Evolutionary conservation across 768 basidiomycete species (phyloP).

Genomic region (Dendrothele bispora): DNA sequence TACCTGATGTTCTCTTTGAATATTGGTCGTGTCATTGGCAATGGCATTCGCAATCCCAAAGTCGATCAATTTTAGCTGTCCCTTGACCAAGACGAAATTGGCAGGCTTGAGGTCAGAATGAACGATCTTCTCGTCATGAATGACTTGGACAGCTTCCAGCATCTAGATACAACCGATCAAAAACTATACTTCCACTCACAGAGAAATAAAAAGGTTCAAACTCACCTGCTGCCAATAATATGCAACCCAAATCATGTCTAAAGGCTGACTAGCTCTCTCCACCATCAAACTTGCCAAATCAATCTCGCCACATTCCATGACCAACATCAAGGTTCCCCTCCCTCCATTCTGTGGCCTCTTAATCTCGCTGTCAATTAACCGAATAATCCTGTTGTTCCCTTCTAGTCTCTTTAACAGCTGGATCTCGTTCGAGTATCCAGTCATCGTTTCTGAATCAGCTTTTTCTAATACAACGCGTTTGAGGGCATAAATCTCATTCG

Average conservation of each 20-base stretch:
- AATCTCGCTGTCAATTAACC: slow-evolving; percentile 88
- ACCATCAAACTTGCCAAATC: slow-evolving; percentile 83
- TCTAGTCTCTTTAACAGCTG: slow-evolving; percentile 89
- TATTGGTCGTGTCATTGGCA: slow-evolving; percentile 97
- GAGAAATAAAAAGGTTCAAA: background rate
- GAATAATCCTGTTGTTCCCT: slow-evolving; percentile 91
- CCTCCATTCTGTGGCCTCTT: slow-evolving; percentile 67
- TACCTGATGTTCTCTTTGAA: slow-evolving; percentile 94
- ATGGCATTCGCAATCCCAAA: slow-evolving; percentile 99
- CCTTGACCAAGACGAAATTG: slow-evolving; percentile 95
- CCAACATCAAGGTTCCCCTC: slow-evolving; percentile 76
- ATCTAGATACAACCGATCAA: slow-evolving; percentile 56
- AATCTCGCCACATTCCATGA: slow-evolving; percentile 97
- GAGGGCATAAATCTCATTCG: slow-evolving; percentile 81
- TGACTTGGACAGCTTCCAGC: slow-evolving; percentile 97
- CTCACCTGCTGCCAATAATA: slow-evolving; percentile 96
- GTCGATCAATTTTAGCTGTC: slow-evolving; percentile 95
- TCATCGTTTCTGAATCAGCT: slow-evolving; percentile 86
- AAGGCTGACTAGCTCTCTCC: slow-evolving; percentile 78
- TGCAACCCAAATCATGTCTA: slow-evolving; percentile 93
- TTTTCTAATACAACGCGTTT: slow-evolving; percentile 91
- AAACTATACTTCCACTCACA: background rate
- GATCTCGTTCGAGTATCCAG: slow-evolving; percentile 96
- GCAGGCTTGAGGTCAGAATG: slow-evolving; percentile 98
- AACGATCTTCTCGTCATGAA: slow-evolving; percentile 97